Percentiles rank a stretch among this genome's conserved stretches.
Conservation (phyloP, 2,329 filamentous ascomycete species). For the Trichoderma sp. region DNA sequence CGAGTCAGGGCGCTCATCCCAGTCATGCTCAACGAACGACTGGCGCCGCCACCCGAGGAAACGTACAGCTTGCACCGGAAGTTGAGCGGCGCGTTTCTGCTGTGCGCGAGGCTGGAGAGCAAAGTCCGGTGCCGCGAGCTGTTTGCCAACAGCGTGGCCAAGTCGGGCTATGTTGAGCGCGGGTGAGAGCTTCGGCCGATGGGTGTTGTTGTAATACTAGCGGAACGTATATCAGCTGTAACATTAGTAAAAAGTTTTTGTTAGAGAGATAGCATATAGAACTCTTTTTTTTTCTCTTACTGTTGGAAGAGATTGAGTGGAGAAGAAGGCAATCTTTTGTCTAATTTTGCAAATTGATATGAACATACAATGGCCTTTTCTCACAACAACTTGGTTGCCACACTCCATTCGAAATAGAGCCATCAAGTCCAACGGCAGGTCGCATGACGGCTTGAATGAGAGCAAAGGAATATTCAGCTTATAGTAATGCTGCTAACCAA, state of each 20-base stretch:
- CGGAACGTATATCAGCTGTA: neutral
- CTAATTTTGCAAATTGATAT: neutral
- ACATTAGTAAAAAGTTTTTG: neutral
- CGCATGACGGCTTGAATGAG: neutral
- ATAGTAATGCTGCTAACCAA: neutral
- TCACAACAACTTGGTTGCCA: neutral
- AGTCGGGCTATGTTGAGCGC: constrained; percentile 32
- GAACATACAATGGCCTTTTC: neutral
- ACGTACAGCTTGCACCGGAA: constrained; percentile 96
- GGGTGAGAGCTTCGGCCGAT: neutral
- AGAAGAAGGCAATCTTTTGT: neutral
- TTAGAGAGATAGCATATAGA: neutral
- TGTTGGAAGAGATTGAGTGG: neutral
- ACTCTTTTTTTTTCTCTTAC: neutral
- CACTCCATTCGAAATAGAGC: neutral
- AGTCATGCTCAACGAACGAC: constrained; percentile 83
- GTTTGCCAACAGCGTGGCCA: constrained; percentile 60
- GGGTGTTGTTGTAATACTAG: constrained; percentile 1
- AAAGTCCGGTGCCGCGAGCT: constrained; percentile 76
- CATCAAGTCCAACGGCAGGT: neutral
- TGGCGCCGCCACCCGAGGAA: constrained; percentile 92
- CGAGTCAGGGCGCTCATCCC: constrained; percentile 85
- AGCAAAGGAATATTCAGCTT: neutral
- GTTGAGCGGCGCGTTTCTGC: constrained; percentile 87
- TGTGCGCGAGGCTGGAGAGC: constrained; percentile 84